Evolutionary conservation across 1,284 basidiomycete species (phyloP).

Genomic region (Pseudozyma flocculosa): DNA sequence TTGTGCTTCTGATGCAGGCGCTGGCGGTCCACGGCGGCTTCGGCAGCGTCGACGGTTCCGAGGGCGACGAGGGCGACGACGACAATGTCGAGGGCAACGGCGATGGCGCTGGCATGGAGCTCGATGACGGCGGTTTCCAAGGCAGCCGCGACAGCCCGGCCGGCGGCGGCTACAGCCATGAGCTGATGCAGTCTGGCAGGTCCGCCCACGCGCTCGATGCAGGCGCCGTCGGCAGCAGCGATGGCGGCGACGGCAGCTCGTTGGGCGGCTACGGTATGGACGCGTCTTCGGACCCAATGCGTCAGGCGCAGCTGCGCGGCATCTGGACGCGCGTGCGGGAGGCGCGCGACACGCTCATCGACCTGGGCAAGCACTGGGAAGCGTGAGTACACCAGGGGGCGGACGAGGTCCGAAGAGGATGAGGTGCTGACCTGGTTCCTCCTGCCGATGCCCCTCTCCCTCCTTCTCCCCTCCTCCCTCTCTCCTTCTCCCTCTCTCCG

Average conservation of each 20-base stretch:
- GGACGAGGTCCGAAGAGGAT: too few relatives aligned
- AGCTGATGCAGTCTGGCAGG: constrained; percentile 8
- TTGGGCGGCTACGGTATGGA: constrained; percentile 8
- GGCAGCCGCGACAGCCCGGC: too few relatives aligned
- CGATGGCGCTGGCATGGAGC: constrained; percentile 3
- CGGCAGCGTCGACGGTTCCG: constrained; percentile 12
- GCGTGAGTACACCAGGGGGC: too few relatives aligned
- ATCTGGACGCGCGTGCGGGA: constrained; percentile 47
- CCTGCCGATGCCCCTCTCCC: too few relatives aligned
- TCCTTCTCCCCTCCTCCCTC: neutral
- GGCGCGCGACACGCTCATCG: constrained; percentile 40
- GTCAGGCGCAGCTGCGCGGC: constrained; percentile 34
- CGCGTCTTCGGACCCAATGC: constrained; percentile 19
- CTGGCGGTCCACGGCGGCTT: constrained; percentile 38
- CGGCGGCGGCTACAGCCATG: too few relatives aligned
- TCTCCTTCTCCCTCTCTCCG: neutral
- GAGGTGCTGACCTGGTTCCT: too few relatives aligned
- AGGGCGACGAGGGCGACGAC: constrained; percentile 3
- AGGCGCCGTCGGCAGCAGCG: neutral
- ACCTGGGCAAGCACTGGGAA: constrained; percentile 43
- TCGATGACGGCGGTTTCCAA: constrained; percentile 6
- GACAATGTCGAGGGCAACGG: constrained; percentile 2
- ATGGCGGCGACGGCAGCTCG: constrained; percentile 7
- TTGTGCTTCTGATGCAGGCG: constrained; percentile 51
- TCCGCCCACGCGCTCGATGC: constrained; percentile 3